Evolutionary conservation across 2,329 filamentous ascomycete species (phyloP), one percentile per base, ranked within the genome.

Genomic region (Ambrosiella cleistominuta): DNA sequence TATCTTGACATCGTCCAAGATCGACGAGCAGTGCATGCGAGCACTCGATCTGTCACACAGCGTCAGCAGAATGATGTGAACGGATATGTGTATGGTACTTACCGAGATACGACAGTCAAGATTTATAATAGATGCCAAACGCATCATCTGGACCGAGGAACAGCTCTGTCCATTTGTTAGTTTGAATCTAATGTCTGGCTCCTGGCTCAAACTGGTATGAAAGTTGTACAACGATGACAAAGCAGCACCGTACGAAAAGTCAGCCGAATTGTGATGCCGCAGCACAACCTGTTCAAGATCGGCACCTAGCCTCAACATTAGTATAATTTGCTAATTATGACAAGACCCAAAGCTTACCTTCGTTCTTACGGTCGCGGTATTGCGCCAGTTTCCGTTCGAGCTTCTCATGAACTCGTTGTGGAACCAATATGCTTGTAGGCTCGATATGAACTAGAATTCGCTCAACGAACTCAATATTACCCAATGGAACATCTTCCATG

Each of bases 11-110:
- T 56, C 87, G 81, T 64, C 88, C 81, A 27, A 96, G 69, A 63
- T 94, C 87, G 4, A 79, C 77, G n/a, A 97, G 70, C 1, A 97
- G 71, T 35, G 90, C 90, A n/a, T 90, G 88, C 35, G 85, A 86
- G 69, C 93, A 97, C 2, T 88, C 86, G 53, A 95, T 74, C 72
- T 82, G 45, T 40, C 11, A 19, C 45, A 15, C n/a, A n/a, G 15
- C n/a, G 15, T 56, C 44, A 56, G 51, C 42, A 45, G 36, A 35
- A 44, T 13, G 8, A 17, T 6, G 13, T 40, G 1, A 42, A 40
- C 12, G 38, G 36, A 58, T 27, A 52, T n/a, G 8, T 36, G 7
- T 40, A 39, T 8, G 57, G 7, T 4, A 66, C 71, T 63, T 66
- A 86, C 83, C 1, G 88, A 87, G 11, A 86, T 67, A 5, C 70